A percentile compares a stretch with the other conserved stretches of the same genome.
phyloP scores from a whole-genome alignment of 2,329 filamentous ascomycete species.

The Bipolaris victoriae region DNA sequence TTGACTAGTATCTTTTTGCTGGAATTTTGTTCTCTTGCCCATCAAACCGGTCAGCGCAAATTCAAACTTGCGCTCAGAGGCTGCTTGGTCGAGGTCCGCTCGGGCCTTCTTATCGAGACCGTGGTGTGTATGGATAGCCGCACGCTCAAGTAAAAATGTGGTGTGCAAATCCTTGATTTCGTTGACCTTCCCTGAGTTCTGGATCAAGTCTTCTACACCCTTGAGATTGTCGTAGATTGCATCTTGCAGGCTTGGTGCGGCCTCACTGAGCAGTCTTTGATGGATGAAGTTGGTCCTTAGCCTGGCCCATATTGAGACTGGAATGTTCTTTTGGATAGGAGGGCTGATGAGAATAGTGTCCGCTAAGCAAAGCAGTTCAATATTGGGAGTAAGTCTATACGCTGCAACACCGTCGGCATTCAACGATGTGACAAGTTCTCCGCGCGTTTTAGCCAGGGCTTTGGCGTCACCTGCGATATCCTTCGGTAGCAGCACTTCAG shows the following conservation, averaged over 20 bases:
- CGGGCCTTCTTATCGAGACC: conserved; percentile 78
- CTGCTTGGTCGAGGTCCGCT: conserved; percentile 72
- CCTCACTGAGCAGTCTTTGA: conserved; percentile 70
- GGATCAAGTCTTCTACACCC: conserved; percentile 57
- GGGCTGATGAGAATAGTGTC: conserved; percentile 62
- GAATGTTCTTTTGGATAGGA: conserved; percentile 53
- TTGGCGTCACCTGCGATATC: conserved; percentile 48
- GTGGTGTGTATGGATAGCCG: conserved; percentile 82
- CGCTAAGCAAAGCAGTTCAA: conserved; percentile 84
- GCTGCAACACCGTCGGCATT: conserved; percentile 84
- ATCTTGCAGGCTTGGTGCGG: conserved; percentile 64
- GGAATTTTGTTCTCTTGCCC: conserved; percentile 83
- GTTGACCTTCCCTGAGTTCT: conserved; percentile 27
- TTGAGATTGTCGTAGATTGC: conserved; percentile 66
- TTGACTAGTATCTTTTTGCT: conserved; percentile 82
- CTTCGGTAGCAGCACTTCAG: conserved; percentile 58
- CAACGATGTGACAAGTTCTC: conserved; percentile 70
- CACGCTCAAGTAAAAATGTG: conserved; percentile 79
- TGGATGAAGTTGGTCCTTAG: conserved; percentile 77
- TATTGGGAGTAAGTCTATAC: conserved; percentile 81
- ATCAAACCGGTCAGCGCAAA: conserved; percentile 86
- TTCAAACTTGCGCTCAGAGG: conserved; percentile 70
- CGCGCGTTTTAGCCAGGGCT: conserved; percentile 50
- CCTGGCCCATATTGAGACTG: conserved; percentile 64
- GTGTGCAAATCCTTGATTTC: conserved; percentile 50